phyloP scores from a whole-genome alignment of 345 rosid genomes.

The Xanthoceras sorbifolium region DNA sequence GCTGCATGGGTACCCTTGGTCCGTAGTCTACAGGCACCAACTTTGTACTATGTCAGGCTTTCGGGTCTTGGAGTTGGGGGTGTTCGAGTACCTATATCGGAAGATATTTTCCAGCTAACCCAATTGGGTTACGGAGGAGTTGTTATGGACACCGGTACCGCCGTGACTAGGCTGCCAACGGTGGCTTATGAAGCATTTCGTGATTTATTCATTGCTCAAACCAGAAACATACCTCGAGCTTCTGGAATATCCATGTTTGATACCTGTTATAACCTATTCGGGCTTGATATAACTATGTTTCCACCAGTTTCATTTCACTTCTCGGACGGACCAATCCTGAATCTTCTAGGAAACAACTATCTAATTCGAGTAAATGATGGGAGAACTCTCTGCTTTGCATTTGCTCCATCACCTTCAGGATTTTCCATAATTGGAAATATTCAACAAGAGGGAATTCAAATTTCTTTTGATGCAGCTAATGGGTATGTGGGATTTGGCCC shows the following conservation, averaged over 20 bases:
- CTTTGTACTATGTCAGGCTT: constrained; percentile 79
- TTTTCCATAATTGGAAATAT: constrained; percentile 94
- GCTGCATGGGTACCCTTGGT: constrained; percentile 90
- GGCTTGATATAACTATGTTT: constrained; percentile 75
- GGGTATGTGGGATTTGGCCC: constrained; percentile 98
- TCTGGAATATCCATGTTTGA: constrained; percentile 82
- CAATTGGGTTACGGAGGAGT: constrained; percentile 82
- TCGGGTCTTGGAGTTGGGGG: constrained; percentile 89
- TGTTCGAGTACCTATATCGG: constrained; percentile 55
- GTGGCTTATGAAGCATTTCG: constrained; percentile 72
- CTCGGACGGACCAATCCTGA: constrained; percentile 74
- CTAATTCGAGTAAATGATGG: constrained; percentile 82
- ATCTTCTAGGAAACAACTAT: constrained; percentile 84
- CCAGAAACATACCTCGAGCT: constrained; percentile 77
- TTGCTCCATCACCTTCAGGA: constrained; percentile 68
- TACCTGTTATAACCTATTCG: constrained; percentile 74
- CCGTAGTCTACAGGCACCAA: constrained; percentile 73
- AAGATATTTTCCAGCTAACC: constrained; percentile 44
- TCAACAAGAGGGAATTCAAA: constrained; percentile 96
- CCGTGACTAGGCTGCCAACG: constrained; percentile 83
- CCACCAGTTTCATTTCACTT: constrained; percentile 91
- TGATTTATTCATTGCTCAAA: constrained; percentile 59
- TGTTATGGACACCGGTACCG: constrained; percentile 98
- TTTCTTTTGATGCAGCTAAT: constrained; percentile 87
- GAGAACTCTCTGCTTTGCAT: constrained; percentile 92